Evolutionary conservation across 2,329 filamentous ascomycete genomes (phyloP).

Genomic region (Bipolaris gigantea): DNA sequence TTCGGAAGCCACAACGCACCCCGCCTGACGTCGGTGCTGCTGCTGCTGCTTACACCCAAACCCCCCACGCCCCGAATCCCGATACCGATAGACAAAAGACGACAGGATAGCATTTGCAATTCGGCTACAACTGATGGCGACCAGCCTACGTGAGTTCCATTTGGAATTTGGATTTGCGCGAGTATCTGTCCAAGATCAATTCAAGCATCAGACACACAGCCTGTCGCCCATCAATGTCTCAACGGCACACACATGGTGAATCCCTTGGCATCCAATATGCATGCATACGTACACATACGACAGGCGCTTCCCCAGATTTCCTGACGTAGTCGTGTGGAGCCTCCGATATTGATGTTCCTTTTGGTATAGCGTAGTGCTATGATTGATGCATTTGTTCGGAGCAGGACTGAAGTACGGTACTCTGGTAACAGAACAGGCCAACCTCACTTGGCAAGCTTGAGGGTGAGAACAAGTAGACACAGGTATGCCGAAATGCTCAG

Average conservation of each 20-base stretch:
- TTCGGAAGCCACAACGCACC: constrained; percentile 2
- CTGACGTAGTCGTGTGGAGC: constrained; percentile 2
- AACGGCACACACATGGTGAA: background rate
- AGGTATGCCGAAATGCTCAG: constrained; percentile 65
- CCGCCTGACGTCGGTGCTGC: constrained; percentile 10
- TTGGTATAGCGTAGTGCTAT: background rate
- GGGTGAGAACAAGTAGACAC: constrained; percentile 61
- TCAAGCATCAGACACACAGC: background rate
- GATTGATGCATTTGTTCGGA: background rate
- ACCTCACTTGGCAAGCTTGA: constrained; percentile 47
- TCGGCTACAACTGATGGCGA: background rate
- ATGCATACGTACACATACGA: constrained; percentile 7
- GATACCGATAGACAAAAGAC: constrained; percentile 10
- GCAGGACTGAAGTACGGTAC: background rate
- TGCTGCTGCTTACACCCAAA: constrained; percentile 12
- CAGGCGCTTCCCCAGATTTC: constrained; percentile 12
- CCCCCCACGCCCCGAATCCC: constrained; percentile 15
- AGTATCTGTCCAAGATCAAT: background rate
- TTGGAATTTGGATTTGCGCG: background rate
- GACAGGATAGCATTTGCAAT: constrained; percentile 1
- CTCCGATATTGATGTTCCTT: constrained; percentile 4
- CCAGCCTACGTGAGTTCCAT: background rate
- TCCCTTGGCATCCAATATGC: constrained; percentile 8
- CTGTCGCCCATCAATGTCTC: background rate
- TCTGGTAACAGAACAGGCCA: background rate